Conservation (phyloP, 805 yeast genomes). For the Zygosaccharomyces pseudorouxii region DNA sequence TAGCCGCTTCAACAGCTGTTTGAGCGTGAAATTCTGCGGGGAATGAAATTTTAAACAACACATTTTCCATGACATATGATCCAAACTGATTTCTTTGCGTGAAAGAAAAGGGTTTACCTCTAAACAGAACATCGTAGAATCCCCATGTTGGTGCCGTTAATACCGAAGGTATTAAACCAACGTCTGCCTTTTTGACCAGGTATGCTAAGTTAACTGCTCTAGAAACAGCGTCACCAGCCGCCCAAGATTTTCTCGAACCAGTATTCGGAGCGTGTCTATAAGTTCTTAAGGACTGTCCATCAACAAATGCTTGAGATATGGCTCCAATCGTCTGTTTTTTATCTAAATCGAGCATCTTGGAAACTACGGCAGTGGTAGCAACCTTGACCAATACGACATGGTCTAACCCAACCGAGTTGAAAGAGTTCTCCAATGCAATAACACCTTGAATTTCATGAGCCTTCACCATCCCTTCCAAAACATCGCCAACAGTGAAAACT, state of each 20-base stretch:
- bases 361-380: slow-evolving; percentile 57
- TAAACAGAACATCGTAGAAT: slow-evolving; percentile 56
- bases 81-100: slow-evolving; percentile 45
- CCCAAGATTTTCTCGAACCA: slow-evolving; percentile 61
- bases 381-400: slow-evolving; percentile 56
- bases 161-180: slow-evolving; percentile 53
- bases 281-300: slow-evolving; percentile 55
- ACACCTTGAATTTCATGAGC: slow-evolving; percentile 63
- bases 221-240: slow-evolving; percentile 60
- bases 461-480: slow-evolving; percentile 53
- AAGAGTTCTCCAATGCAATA: slow-evolving; percentile 55
- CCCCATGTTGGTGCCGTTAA: slow-evolving; percentile 59
- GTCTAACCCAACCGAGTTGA: slow-evolving; percentile 55
- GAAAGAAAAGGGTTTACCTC: slow-evolving; percentile 48
- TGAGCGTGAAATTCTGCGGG: slow-evolving; percentile 67
- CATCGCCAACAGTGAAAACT: slow-evolving; percentile 45
- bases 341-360: slow-evolving; percentile 47
- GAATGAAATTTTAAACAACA: slow-evolving; percentile 55
- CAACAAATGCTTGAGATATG: slow-evolving; percentile 56
- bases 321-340: slow-evolving; percentile 52
- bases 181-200: slow-evolving; percentile 48
- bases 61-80: slow-evolving; percentile 60
- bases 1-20: slow-evolving; percentile 58
- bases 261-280: slow-evolving; percentile 64
- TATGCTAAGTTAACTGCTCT: slow-evolving; percentile 55